Conservation (phyloP, 2,329 filamentous ascomycete species). For the Colletotrichum sp. region DNA sequence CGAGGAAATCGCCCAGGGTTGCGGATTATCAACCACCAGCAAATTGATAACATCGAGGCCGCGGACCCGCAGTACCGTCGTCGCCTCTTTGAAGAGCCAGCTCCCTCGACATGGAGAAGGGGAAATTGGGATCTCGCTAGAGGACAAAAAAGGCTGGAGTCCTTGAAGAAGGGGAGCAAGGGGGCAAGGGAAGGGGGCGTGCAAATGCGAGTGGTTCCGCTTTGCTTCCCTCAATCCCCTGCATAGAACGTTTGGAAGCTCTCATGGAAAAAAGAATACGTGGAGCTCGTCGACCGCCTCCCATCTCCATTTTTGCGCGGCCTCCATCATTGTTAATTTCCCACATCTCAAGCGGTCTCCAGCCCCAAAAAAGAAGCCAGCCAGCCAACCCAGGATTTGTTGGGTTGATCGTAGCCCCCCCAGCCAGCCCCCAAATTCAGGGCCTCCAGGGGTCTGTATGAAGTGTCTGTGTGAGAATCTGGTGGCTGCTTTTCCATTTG, state of each 20-base stretch:
- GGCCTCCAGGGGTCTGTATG: not conserved
- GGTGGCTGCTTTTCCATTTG: not conserved
- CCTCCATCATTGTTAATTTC: not conserved
- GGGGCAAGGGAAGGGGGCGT: not conserved
- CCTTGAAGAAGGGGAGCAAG: not conserved
- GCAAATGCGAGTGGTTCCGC: not conserved
- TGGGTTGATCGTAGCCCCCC: not conserved
- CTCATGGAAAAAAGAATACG: conserved; percentile 1
- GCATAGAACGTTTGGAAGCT: conserved; percentile 15
- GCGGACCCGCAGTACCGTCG: not conserved
- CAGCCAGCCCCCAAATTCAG: not conserved
- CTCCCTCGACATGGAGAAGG: conserved; percentile 6
- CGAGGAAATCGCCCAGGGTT: not conserved
- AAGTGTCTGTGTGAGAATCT: not conserved
- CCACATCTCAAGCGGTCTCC: not conserved
- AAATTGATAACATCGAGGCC: not conserved
- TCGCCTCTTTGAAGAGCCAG: not conserved
- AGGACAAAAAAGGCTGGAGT: not conserved
- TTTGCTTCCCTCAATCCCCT: not conserved
- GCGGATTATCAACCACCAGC: not conserved
- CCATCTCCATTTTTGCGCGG: not conserved
- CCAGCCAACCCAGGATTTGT: not conserved
- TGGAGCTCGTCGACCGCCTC: not conserved
- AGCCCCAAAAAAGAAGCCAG: not conserved
- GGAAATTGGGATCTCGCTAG: not conserved